These are phyloP conservation scores for Cercospora sojina DNA, from an alignment of 2,329 filamentous ascomycete genomes.

Conservation along the genomic window DNA sequence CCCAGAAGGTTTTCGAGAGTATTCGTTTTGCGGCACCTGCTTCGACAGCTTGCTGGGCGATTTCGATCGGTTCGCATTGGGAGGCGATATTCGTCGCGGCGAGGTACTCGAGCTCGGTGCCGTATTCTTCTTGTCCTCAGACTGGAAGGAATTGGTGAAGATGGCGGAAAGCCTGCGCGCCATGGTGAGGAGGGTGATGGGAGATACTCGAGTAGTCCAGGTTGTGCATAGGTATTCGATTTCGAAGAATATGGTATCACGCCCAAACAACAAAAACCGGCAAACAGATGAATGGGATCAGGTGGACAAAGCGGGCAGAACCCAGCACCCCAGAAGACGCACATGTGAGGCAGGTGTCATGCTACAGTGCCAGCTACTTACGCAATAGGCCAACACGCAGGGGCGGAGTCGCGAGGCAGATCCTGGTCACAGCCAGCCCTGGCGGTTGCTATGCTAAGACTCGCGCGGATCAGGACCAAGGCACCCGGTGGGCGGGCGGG, in stretches of 20 bases:
- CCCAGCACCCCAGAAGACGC: not conserved
- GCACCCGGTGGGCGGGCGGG: not conserved
- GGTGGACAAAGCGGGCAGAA: not conserved
- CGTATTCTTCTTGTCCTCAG: slow-evolving; percentile 23
- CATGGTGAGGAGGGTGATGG: slow-evolving; percentile 16
- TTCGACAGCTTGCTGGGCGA: slow-evolving; percentile 28
- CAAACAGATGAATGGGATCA: not conserved
- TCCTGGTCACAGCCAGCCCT: not conserved
- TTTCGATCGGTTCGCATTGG: slow-evolving; percentile 21
- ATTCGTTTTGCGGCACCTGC: slow-evolving; percentile 23
- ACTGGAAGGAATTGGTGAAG: slow-evolving; percentile 22
- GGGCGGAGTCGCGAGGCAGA: not conserved
- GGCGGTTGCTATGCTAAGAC: not conserved
- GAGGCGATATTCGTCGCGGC: slow-evolving; percentile 21
- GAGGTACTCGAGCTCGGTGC: slow-evolving; percentile 18
- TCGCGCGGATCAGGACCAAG: not conserved
- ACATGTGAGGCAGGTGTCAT: not conserved
- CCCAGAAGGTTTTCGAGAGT: slow-evolving; percentile 20
- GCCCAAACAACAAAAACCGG: not conserved
- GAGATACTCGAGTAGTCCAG: not conserved
- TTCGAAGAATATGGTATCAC: not conserved
- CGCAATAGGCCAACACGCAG: not conserved
- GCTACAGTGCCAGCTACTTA: not conserved
- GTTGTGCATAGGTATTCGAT: not conserved
- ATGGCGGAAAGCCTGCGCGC: slow-evolving; percentile 28